Base-by-base conservation (phyloP, 1,284 basidiomycete species). In the Tilletiaria anomala region DNA sequence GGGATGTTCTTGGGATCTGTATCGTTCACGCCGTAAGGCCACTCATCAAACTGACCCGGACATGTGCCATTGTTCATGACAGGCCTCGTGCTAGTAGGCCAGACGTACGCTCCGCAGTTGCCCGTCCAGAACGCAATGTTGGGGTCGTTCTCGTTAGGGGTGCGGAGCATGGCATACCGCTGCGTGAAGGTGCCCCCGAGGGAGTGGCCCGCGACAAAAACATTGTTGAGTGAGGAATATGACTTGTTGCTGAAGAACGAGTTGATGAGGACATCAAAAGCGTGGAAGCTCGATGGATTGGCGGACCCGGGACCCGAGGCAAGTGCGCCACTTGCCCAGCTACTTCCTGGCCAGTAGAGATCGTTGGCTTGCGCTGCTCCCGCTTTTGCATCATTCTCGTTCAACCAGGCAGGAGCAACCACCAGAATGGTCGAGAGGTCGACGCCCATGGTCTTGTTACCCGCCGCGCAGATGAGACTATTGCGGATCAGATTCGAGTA, bases 131-230 rank as follows among this genome's bases (percentile, higher is more conserved):
- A 61, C n/a, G 37, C 40, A n/a, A 58, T 33, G 37, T 40, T 48
- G 21, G 34, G 35, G 16, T 58, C 53, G 3, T 39, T 4, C 2
- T 12, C 11, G 32, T 49, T 48, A 5, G 43, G 10, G 36, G 58
- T 53, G 21, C 57, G 44, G 3, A 59, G 38, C 48, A 65, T 54
- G 16, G 62, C 55, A 17, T 65, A 64, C 31, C 57, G 53, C 36
- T 62, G 61, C 3, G 47, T 43, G 32, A 60, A 41, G 5, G 50
- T 45, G 0, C 47, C 58, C 3, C 62, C 62, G 16, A 64, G 42
- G 10, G 55, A 58, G 39, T 65, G 62, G 3, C 62, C 62, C 1
- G 47, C 59, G 16, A 65, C 38, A 29, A 54, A 47, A 18, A 65
- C 46, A 21, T 51, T 48, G 34, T 51, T 47, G 3, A 65, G 10